Evolutionary conservation across 352 stramenopile species (phyloP).

Genomic region (Albugo laibachii): DNA sequence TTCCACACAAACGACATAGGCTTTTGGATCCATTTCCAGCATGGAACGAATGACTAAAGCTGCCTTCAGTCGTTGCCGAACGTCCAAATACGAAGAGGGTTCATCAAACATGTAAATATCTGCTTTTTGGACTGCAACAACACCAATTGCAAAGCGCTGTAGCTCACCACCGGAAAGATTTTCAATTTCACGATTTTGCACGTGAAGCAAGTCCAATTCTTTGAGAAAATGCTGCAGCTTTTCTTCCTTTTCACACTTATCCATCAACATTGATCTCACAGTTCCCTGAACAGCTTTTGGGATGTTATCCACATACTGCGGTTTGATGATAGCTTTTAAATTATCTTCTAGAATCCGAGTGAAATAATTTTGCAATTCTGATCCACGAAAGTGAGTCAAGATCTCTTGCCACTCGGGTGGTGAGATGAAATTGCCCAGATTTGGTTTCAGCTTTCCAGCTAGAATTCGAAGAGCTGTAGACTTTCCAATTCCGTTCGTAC

Average conservation of each 20-base stretch:
- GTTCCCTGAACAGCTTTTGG: conserved; percentile 90
- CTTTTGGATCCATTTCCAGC: conserved; percentile 69
- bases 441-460: conserved; percentile 98
- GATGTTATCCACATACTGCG: conserved; percentile 99
- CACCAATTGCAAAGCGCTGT: conserved; percentile 97
- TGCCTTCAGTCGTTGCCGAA: conserved; percentile 97
- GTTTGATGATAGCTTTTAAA: conserved; percentile 99
- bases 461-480: conserved; percentile 99
- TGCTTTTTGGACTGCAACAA: conserved; percentile 86
- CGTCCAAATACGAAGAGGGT: conserved; percentile 98
- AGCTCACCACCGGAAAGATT: conserved; percentile 96
- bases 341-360: conserved; percentile 98
- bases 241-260: conserved; percentile 83
- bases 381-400: conserved; percentile 94
- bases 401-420: conserved; percentile 99
- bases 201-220: conserved; percentile 92
- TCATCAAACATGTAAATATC: conserved; percentile 99
- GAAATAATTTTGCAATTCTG: conserved; percentile 99
- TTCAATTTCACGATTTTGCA: conserved; percentile 92
- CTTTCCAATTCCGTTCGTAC: conserved; percentile 99
- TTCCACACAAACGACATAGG: conserved; percentile 98
- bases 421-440: conserved; percentile 91
- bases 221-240: conserved; percentile 71
- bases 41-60: conserved; percentile 95
- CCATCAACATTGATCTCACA: conserved; percentile 85